Percentiles rank a stretch among this genome's conserved stretches.
phyloP scores from a whole-genome alignment of 805 yeast species.

The Candida wancherniae region DNA sequence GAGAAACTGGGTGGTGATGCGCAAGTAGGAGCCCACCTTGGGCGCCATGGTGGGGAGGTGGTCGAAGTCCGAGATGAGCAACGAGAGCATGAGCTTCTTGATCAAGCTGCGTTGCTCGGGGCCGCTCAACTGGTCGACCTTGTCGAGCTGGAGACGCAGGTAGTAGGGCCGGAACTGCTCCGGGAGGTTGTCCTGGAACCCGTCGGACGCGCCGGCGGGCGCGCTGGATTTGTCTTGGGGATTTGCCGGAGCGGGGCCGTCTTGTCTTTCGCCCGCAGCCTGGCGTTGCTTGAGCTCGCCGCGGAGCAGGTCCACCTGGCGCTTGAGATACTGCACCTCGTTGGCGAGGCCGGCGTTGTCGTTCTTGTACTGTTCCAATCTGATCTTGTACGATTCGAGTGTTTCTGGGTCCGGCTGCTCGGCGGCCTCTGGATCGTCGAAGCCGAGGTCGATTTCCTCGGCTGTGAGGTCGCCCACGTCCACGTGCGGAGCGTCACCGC shows the following conservation, averaged over 20 bases:
- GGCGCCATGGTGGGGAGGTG: slow-evolving; percentile 24
- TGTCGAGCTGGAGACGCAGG: slow-evolving; percentile 21
- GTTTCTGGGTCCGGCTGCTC: background rate
- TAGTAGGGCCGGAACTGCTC: slow-evolving; percentile 23
- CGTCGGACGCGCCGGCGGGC: no score
- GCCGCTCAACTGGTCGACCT: slow-evolving; percentile 27
- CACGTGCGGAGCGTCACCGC: slow-evolving; percentile 10
- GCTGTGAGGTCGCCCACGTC: slow-evolving; percentile 13
- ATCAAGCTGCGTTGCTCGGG: slow-evolving; percentile 27
- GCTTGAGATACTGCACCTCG: slow-evolving; percentile 12
- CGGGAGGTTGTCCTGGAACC: slow-evolving; percentile 15
- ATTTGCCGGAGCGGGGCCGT: no score
- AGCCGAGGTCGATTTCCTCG: slow-evolving; percentile 10
- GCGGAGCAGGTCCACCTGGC: slow-evolving; percentile 3
- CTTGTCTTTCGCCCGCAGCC: no score
- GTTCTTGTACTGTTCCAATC: slow-evolving; percentile 12
- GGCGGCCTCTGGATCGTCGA: background rate
- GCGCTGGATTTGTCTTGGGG: no score
- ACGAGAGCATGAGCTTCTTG: slow-evolving; percentile 31
- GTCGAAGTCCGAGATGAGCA: slow-evolving; percentile 29
- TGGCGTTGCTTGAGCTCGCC: background rate
- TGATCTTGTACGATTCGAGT: slow-evolving; percentile 4
- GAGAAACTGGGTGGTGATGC: slow-evolving; percentile 23
- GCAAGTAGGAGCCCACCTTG: slow-evolving; percentile 25
- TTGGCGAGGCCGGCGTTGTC: slow-evolving; percentile 17